Evolutionary conservation across 2,329 filamentous ascomycete species (phyloP).

Genomic region (Pseudogymnoascus sp.): DNA sequence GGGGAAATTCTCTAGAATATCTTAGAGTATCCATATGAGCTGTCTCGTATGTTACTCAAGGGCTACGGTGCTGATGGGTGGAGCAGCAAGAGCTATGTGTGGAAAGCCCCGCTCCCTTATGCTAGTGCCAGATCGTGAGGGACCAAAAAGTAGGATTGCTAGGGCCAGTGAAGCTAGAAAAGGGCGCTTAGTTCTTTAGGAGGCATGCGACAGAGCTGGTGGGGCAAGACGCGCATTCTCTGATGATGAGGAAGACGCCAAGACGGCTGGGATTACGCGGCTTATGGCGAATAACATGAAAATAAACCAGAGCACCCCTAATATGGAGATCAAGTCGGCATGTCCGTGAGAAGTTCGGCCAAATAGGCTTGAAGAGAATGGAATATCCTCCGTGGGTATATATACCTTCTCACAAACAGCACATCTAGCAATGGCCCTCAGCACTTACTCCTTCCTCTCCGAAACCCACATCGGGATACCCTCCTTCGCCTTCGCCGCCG

Average conservation of each 20-base stretch:
- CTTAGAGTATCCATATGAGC: neutral
- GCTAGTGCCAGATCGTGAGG: too few species aligned
- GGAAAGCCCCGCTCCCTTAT: too few species aligned
- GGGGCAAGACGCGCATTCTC: too few species aligned
- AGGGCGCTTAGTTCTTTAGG: too few species aligned
- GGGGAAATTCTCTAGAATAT: neutral
- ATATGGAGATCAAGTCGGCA: neutral
- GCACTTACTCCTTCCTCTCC: neutral
- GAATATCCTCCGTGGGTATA: neutral
- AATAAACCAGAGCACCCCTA: neutral
- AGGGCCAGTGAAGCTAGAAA: too few species aligned
- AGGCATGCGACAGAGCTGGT: too few species aligned
- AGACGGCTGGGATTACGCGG: neutral
- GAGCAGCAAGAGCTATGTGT: too few species aligned
- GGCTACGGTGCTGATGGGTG: too few species aligned
- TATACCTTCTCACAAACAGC: neutral
- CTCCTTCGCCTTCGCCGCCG: slow-evolving; percentile 21
- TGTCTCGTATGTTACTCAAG: too few species aligned
- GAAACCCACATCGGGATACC: slow-evolving; percentile 16
- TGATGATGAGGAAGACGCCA: neutral
- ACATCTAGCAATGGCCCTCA: neutral
- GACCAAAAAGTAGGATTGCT: too few species aligned
- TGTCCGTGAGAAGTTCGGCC: neutral
- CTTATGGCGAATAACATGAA: neutral
- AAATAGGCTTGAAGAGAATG: neutral